Evolutionary conservation across 257 asterid genomes (phyloP), one percentile per base, ranked within the genome.

Genomic region (Rubia yunnanensis): DNA sequence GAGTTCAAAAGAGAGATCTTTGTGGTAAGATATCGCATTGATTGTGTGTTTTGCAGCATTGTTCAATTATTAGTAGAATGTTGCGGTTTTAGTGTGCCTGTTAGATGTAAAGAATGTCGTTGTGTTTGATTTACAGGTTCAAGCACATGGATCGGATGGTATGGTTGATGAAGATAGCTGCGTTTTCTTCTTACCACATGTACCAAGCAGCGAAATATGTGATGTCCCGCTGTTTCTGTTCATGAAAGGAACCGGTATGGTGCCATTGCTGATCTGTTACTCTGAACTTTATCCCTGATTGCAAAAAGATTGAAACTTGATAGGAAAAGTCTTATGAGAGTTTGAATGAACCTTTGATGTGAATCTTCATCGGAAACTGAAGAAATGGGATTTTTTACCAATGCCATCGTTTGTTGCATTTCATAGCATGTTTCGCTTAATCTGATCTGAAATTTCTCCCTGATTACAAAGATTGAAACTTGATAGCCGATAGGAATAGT

Each of bases 81-180:
- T n/a, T n/a, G n/a, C n/a, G n/a, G n/a, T n/a, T n/a, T n/a, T n/a
- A n/a, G n/a, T n/a, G n/a, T n/a, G n/a, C n/a, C n/a, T n/a, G n/a
- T n/a, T n/a, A n/a, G n/a, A 10, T 38, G 44, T 6, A 3, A 38
- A 9, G 44, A 10, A 38, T 38, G 44, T 38, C 26, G 10, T 64
- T 73, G 65, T 17, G 70, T 50, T 35, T 56, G 57, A 52, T 56
- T 15, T 41, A 32, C 80, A 92, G 98, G 82, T 92, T 72, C 99
- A 92, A 86, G 99, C 97, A 20, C 99, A 92, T 72, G 99, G 99
- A 75, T 80, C 95, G 0, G 99, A 92, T 74, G 99, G 96, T 32
- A 89, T 92, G 99, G 99, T 89, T 67, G 96, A 92, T 39, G 96
- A 89, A 70, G 97, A 92, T 26, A 87, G 83, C 57, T 92, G 99